Conservation (phyloP, 352 stramenopile genomes). For the Phytophthora ramorum region DNA sequence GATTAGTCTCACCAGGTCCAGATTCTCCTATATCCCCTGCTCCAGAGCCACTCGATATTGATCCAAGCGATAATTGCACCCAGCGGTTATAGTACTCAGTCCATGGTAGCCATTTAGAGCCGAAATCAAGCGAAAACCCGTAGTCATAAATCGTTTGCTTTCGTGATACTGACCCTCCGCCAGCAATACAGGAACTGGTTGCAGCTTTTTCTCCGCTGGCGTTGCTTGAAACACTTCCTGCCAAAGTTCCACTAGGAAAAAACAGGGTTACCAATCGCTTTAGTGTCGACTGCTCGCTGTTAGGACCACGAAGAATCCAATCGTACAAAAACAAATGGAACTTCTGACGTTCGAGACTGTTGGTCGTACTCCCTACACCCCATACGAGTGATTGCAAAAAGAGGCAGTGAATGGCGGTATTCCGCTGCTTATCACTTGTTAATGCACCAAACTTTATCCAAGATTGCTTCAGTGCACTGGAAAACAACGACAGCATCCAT, state of each 20-base stretch:
- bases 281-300: constrained; percentile 54
- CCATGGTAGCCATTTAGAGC: constrained; percentile 80
- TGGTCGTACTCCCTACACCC: constrained; percentile 64
- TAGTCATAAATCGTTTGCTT: constrained; percentile 73
- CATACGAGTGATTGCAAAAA: constrained; percentile 80
- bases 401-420: constrained; percentile 63
- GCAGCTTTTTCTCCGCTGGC: constrained; percentile 24
- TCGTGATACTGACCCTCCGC: background rate
- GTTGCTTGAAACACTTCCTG: constrained; percentile 2
- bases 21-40: background rate
- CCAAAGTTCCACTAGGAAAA: constrained; percentile 51
- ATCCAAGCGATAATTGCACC: constrained; percentile 39
- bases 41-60: background rate
- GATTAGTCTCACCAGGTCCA: background rate
- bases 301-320: constrained; percentile 59
- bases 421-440: constrained; percentile 68
- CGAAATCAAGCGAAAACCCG: constrained; percentile 71
- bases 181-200: background rate
- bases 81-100: constrained; percentile 67
- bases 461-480: constrained; percentile 57
- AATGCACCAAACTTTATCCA: constrained; percentile 64
- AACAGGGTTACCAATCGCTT: constrained; percentile 60
- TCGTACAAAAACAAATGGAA: constrained; percentile 74
- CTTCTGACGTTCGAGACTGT: constrained; percentile 52
- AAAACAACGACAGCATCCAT: constrained; percentile 52